A percentile compares a stretch with the other conserved stretches of the same genome.
Conservation (phyloP, 2,329 filamentous ascomycete species). For the Incumbomyces delicatus region DNA sequence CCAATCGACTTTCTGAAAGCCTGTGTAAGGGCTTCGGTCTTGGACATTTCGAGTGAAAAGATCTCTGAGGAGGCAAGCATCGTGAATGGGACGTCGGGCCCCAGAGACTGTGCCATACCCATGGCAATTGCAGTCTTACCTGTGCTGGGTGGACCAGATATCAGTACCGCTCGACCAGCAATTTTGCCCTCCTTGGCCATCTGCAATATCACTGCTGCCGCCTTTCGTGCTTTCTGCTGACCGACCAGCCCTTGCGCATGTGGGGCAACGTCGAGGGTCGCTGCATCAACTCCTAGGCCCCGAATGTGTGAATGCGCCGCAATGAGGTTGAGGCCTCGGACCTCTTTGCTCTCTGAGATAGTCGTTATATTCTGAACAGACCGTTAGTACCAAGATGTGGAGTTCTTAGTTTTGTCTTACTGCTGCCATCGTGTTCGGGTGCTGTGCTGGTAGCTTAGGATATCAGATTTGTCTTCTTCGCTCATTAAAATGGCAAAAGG, state of each 20-base stretch:
- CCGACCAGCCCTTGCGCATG: conserved; percentile 90
- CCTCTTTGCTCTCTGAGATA: conserved; percentile 89
- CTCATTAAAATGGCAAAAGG: too few relatives aligned
- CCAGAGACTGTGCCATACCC: conserved; percentile 95
- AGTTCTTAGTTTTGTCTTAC: neutral
- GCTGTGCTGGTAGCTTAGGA: too few relatives aligned
- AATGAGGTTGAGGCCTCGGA: conserved; percentile 92
- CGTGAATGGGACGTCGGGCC: conserved; percentile 90
- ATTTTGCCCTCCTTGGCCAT: conserved; percentile 99
- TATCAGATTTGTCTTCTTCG: too few relatives aligned
- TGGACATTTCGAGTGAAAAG: conserved; percentile 98
- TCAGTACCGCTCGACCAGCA: conserved; percentile 84
- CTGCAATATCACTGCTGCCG: conserved; percentile 88
- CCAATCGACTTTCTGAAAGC: conserved; percentile 99
- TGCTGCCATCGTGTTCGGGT: neutral
- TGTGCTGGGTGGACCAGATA: conserved; percentile 90
- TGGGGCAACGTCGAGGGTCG: conserved; percentile 76
- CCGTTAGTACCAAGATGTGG: neutral
- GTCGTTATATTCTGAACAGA: conserved; percentile 43
- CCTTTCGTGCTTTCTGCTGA: conserved; percentile 92
- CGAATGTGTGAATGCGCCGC: conserved; percentile 97
- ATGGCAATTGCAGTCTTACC: conserved; percentile 98
- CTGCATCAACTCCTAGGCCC: conserved; percentile 83
- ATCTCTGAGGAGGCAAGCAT: conserved; percentile 94
- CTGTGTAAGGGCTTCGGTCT: conserved; percentile 94